A percentile compares a stretch with the other conserved stretches of the same genome.
Conservation (phyloP, 106 monocot genomes). For the Cymbidium sinense region DNA sequence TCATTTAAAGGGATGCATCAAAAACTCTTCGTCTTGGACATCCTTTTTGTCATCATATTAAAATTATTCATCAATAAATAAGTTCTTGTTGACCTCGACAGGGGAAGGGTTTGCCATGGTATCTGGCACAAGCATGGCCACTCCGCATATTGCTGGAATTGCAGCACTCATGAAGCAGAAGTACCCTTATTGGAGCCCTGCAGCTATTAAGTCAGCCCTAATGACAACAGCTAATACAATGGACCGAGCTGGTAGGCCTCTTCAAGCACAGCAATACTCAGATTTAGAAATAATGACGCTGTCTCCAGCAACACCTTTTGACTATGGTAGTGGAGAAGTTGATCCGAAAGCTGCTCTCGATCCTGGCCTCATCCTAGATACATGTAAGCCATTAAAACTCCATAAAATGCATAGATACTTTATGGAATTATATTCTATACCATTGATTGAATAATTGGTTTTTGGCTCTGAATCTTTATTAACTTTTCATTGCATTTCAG, state of each 20-base stretch:
- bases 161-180: conserved; percentile 88
- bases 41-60: neutral
- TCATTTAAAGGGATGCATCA: neutral
- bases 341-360: conserved; percentile 80
- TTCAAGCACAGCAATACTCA: conserved; percentile 79
- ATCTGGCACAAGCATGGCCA: conserved; percentile 98
- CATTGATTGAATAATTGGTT: no score
- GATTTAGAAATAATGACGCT: conserved; percentile 47
- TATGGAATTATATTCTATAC: no score
- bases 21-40: neutral
- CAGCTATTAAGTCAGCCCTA: conserved; percentile 90
- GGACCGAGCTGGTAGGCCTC: conserved; percentile 55
- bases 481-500: no score
- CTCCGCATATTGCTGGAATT: conserved; percentile 92
- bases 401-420: neutral
- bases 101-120: conserved; percentile 94
- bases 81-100: conserved; percentile 18
- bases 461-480: no score
- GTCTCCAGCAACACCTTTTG: conserved; percentile 75
- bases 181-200: conserved; percentile 77
- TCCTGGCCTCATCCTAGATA: conserved; percentile 89
- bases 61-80: neutral
- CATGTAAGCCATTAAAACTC: conserved; percentile 44
- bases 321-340: conserved; percentile 91
- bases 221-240: conserved; percentile 85